Conservation (phyloP, 2,329 filamentous ascomycete species). For the Exophiala sideris region DNA sequence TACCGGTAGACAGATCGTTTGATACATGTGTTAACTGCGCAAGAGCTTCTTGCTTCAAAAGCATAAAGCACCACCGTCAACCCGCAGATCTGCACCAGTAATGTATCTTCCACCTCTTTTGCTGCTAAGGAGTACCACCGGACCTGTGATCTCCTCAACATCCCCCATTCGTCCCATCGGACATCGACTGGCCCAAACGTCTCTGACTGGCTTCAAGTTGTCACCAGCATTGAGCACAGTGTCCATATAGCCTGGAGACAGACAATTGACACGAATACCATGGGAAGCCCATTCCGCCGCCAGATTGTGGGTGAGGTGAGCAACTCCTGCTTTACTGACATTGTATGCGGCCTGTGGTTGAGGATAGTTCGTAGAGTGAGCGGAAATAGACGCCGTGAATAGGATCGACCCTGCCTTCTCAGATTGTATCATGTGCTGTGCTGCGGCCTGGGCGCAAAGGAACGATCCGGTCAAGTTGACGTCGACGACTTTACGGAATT, state of each 20-base stretch:
- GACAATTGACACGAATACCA: slow-evolving; percentile 67
- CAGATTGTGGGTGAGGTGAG: slow-evolving; percentile 61
- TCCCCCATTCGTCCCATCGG: slow-evolving; percentile 64
- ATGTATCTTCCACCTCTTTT: slow-evolving; percentile 61
- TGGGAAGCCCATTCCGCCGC: slow-evolving; percentile 70
- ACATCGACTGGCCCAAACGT: slow-evolving; percentile 58
- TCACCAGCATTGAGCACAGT: slow-evolving; percentile 68
- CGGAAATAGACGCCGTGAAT: slow-evolving; percentile 61
- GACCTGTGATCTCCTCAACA: slow-evolving; percentile 61
- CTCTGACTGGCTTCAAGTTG: slow-evolving; percentile 52
- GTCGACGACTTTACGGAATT: slow-evolving; percentile 64
- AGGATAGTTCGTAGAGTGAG: slow-evolving; percentile 54
- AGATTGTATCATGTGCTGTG: slow-evolving; percentile 37
- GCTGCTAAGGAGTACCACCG: slow-evolving; percentile 59
- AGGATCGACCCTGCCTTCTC: slow-evolving; percentile 67
- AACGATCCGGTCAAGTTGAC: slow-evolving; percentile 71
- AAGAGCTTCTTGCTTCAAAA: slow-evolving; percentile 14
- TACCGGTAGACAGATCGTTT: too few relatives aligned
- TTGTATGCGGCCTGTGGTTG: slow-evolving; percentile 70
- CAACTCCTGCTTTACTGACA: slow-evolving; percentile 64
- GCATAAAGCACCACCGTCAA: slow-evolving; percentile 54
- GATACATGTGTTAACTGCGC: too few relatives aligned
- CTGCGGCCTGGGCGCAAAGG: slow-evolving; percentile 64
- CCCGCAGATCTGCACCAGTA: slow-evolving; percentile 63
- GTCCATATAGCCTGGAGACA: slow-evolving; percentile 75